A percentile compares a stretch with the other conserved stretches of the same genome.
These are phyloP conservation scores for Lachnellula subtilissima DNA, from an alignment of 2,329 filamentous ascomycete species.

Conservation along the genomic window DNA sequence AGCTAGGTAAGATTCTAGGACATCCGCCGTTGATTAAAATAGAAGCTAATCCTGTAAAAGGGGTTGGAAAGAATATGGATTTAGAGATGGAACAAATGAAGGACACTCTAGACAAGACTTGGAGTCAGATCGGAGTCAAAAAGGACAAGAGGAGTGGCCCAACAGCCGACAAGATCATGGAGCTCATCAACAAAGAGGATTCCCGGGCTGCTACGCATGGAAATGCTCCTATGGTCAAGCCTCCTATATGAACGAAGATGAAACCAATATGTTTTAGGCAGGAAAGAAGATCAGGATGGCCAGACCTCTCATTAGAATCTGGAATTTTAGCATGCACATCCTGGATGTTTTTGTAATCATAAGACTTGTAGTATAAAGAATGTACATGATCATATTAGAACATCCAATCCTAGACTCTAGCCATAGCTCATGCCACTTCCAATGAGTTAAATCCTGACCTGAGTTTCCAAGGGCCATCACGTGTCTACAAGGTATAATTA, in stretches of 20 bases:
- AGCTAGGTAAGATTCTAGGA: conserved; percentile 51
- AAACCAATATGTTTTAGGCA: neutral
- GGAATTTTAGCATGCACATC: neutral
- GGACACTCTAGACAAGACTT: conserved; percentile 44
- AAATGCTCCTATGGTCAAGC: conserved; percentile 25
- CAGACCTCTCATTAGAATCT: neutral
- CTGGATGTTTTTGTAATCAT: conserved; percentile 4
- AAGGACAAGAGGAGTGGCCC: conserved; percentile 35
- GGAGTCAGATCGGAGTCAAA: conserved; percentile 51
- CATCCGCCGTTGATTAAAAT: neutral
- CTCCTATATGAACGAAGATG: neutral
- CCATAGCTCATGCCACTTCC: neutral
- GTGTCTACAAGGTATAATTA: neutral
- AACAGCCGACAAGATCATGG: conserved; percentile 51
- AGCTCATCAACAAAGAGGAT: conserved; percentile 50
- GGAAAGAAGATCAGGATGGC: neutral
- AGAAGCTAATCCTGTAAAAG: conserved; percentile 32
- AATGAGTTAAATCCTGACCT: neutral
- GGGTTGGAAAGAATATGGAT: conserved; percentile 49
- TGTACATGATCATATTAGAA: neutral
- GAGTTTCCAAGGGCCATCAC: neutral
- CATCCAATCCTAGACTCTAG: neutral
- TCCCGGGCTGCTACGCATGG: conserved; percentile 32
- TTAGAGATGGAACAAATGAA: conserved; percentile 40
- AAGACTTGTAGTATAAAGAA: conserved; percentile 1